phyloP scores from a whole-genome alignment of 495 filamentous ascomycete species.

The Aspergillus ostianus region DNA sequence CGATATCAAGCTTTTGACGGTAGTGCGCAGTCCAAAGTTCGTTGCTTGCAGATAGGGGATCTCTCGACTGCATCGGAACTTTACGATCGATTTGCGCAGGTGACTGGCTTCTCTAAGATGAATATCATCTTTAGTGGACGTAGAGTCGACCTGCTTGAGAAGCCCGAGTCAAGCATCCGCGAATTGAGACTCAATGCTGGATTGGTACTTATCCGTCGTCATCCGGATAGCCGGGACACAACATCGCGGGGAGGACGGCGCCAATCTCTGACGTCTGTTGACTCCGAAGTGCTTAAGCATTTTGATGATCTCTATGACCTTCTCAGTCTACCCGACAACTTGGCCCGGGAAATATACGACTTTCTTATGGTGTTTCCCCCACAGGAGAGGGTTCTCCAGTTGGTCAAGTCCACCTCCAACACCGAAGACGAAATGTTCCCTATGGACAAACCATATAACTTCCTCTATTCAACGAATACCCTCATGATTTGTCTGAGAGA shows the following conservation, averaged over 20 bases:
- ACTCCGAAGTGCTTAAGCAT: conserved; percentile 76
- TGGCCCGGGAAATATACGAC: conserved; percentile 72
- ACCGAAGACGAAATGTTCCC: conserved; percentile 64
- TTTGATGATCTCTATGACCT: conserved; percentile 84
- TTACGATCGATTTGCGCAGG: conserved; percentile 57
- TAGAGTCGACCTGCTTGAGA: conserved; percentile 43
- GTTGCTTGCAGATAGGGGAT: conserved; percentile 59
- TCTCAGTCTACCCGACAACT: conserved; percentile 68
- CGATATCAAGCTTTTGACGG: conserved; percentile 74
- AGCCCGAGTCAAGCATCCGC: conserved; percentile 35
- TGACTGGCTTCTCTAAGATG: conserved; percentile 71
- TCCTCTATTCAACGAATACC: conserved; percentile 69
- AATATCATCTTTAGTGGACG: conserved; percentile 52
- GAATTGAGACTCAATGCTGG: conserved; percentile 54
- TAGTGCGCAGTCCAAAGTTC: conserved; percentile 52
- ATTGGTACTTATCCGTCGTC: conserved; percentile 55
- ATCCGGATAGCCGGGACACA: conserved; percentile 37
- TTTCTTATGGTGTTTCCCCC: conserved; percentile 74
- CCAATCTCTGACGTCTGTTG: conserved; percentile 51
- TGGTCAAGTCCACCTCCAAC: conserved; percentile 54
- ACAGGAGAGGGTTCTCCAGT: conserved; percentile 57
- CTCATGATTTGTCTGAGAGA: conserved; percentile 53
- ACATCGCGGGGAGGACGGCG: conserved; percentile 22
- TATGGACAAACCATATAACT: conserved; percentile 66
- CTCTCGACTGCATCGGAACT: conserved; percentile 70